Evolutionary conservation across 495 filamentous ascomycete genomes (phyloP).

Genomic region (Penicillium robsamsonii): DNA sequence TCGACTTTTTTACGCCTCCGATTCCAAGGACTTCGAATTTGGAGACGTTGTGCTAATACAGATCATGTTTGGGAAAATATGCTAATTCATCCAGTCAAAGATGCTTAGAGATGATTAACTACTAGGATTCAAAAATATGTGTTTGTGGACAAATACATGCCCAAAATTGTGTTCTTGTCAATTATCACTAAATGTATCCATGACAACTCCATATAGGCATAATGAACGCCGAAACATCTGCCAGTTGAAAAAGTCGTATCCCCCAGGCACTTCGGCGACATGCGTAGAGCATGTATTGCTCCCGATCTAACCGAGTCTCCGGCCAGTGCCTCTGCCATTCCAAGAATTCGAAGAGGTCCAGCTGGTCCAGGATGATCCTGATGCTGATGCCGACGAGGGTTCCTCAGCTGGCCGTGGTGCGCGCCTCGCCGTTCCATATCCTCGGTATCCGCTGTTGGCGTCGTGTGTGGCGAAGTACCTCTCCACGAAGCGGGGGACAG

Average conservation of each 20-base stretch:
- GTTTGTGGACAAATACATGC: neutral
- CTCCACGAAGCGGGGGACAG: conserved; percentile 65
- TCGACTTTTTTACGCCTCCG: conserved; percentile 4
- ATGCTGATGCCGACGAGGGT: conserved; percentile 22
- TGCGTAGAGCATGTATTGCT: neutral
- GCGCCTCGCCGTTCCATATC: conserved; percentile 60
- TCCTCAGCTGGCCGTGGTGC: conserved; percentile 21
- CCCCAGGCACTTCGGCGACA: neutral
- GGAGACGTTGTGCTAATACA: neutral
- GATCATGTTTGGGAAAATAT: neutral
- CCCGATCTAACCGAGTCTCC: conserved; percentile 54
- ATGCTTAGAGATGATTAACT: neutral
- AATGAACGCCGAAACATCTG: neutral
- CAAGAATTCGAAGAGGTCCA: conserved; percentile 50
- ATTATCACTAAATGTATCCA: conserved; percentile 1
- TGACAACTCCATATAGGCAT: neutral
- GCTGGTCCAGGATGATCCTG: conserved; percentile 26
- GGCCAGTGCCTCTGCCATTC: conserved; percentile 64
- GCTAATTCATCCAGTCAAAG: neutral
- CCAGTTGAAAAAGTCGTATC: neutral
- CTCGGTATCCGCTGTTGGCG: conserved; percentile 30
- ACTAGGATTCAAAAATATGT: neutral
- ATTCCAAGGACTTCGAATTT: neutral
- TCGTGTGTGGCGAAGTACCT: conserved; percentile 54
- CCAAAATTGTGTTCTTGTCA: neutral